These are phyloP conservation scores for Yarrowia porcina DNA, from an alignment of 805 yeast genomes.

Conservation along the genomic window DNA sequence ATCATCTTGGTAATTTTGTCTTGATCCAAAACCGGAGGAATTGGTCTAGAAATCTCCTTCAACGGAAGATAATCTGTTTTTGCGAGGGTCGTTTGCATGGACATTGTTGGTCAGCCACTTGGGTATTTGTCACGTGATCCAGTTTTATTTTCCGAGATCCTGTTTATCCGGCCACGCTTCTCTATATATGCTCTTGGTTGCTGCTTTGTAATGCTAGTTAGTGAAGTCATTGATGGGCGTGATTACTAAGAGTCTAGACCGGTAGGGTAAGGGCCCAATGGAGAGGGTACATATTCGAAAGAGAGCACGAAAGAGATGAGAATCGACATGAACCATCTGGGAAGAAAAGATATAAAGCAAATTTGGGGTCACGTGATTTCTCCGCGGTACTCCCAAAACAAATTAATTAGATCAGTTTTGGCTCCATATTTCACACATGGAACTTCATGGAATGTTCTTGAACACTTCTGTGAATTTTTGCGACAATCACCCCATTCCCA, in stretches of 20 bases:
- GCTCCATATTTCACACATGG: not conserved
- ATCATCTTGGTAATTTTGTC: constrained; percentile 75
- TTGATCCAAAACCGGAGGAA: constrained; percentile 76
- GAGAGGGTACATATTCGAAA: no score
- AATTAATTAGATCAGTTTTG: no score
- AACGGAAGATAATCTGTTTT: constrained; percentile 60
- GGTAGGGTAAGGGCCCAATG: no score
- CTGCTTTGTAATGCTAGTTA: not conserved
- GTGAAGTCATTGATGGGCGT: not conserved
- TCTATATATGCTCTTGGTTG: not conserved
- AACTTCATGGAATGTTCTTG: not conserved
- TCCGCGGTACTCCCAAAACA: no score
- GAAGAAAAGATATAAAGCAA: no score
- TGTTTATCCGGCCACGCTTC: no score
- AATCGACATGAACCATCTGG: no score
- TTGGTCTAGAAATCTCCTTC: constrained; percentile 68
- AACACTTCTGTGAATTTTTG: not conserved
- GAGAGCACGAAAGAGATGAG: no score
- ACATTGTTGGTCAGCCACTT: constrained; percentile 32
- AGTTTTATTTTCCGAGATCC: no score
- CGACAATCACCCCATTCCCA: not conserved
- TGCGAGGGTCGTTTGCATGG: constrained; percentile 62
- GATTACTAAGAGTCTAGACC: not conserved
- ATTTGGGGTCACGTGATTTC: not conserved
- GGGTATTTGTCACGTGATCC: not conserved